phyloP scores from a whole-genome alignment of 257 asterid species.

The Fraxinus cuspidata region DNA sequence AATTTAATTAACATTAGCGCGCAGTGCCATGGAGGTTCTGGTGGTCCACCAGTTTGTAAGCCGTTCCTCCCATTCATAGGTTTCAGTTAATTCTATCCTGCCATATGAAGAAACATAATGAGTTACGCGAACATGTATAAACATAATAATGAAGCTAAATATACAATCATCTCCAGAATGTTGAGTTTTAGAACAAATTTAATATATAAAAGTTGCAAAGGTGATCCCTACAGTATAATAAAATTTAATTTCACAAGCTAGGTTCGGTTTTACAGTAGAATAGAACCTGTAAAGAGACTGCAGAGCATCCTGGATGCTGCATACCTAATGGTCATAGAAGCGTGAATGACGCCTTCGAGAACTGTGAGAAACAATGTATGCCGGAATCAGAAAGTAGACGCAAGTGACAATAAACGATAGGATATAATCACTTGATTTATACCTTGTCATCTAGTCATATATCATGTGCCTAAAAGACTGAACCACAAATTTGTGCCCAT shows the following conservation, averaged over 20 bases:
- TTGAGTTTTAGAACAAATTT: background rate
- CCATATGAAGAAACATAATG: slow-evolving; percentile 5
- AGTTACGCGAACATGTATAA: background rate
- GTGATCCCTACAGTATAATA: background rate
- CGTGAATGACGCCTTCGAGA: slow-evolving; percentile 71
- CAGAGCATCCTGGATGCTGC: slow-evolving; percentile 15
- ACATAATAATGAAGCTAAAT: background rate
- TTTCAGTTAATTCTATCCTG: slow-evolving; percentile 32
- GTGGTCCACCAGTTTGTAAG: slow-evolving; percentile 21
- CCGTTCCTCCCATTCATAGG: slow-evolving; percentile 31
- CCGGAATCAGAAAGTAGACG: slow-evolving; percentile 6
- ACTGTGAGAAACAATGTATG: slow-evolving; percentile 40
- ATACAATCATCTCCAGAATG: background rate
- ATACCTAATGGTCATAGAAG: slow-evolving; percentile 68
- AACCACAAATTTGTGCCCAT: background rate
- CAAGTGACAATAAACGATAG: background rate
- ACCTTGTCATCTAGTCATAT: background rate
- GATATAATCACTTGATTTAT: background rate
- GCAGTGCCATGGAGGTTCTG: slow-evolving; percentile 17
- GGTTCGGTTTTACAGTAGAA: slow-evolving; percentile 14
- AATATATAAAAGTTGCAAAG: background rate
- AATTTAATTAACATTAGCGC: slow-evolving; percentile 16
- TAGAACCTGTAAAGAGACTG: slow-evolving; percentile 6
- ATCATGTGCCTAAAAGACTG: background rate
- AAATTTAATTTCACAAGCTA: slow-evolving; percentile 4